Conservation (phyloP, 208 protist genomes). For the Phytomonas sp. region DNA sequence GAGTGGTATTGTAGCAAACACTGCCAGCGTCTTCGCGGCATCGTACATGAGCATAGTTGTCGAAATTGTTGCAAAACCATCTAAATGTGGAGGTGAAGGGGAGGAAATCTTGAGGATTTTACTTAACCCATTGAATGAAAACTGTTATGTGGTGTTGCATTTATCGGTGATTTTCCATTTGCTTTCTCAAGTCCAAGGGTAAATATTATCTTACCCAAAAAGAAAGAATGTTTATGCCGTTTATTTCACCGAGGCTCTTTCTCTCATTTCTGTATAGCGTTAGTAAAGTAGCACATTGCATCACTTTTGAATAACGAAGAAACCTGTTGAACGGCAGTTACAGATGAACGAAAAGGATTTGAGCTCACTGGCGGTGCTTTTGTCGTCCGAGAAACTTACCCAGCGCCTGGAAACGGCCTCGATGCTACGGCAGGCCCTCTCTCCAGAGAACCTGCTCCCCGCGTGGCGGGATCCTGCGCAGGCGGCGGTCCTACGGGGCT, state of each 20-base stretch:
- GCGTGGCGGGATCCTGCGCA: constrained; percentile 12
- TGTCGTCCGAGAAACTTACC: constrained; percentile 32
- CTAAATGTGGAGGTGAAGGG: not conserved
- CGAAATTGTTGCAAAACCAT: not conserved
- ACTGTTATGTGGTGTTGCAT: not conserved
- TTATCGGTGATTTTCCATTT: not conserved
- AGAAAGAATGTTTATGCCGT: not conserved
- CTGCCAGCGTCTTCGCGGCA: constrained; percentile 39
- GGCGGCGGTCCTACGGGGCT: constrained; percentile 4
- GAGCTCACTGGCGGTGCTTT: constrained; percentile 14
- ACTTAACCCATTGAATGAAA: not conserved
- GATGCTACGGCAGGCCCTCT: constrained; percentile 17
- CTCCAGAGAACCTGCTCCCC: constrained; percentile 13
- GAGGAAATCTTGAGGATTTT: not conserved
- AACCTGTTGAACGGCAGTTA: not conserved
- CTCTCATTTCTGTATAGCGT: not conserved
- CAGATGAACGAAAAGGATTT: constrained; percentile 21
- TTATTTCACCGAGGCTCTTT: not conserved
- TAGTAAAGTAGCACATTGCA: not conserved
- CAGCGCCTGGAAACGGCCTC: constrained; percentile 20
- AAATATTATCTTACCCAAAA: not conserved
- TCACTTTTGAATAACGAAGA: not conserved
- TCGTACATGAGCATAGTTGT: not conserved
- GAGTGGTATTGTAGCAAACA: constrained; percentile 72
- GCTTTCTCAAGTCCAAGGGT: not conserved